Evolutionary conservation across 192 early-diverging fungal species (phyloP).

Genomic region (Mortierella antarctica): DNA sequence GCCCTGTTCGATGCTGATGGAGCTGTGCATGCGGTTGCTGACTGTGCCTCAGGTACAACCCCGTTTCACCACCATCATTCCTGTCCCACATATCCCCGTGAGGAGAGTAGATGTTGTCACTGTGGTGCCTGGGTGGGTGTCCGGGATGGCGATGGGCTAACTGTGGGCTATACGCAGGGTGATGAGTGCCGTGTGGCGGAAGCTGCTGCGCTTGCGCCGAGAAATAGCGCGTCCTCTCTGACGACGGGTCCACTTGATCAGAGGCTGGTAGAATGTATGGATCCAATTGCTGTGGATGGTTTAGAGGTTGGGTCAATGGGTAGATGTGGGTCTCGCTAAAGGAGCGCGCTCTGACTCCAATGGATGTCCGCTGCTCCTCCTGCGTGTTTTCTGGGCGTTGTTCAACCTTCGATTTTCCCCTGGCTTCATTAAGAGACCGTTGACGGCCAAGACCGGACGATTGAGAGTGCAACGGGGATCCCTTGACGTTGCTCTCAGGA

Average conservation of each 20-base stretch:
- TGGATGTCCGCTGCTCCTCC: background rate
- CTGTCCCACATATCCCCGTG: background rate
- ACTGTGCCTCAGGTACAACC: background rate
- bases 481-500: too few relatives aligned
- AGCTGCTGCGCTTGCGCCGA: background rate
- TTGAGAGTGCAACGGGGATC: background rate
- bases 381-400: background rate
- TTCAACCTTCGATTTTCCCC: slow-evolving; percentile 1
- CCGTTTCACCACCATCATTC: background rate
- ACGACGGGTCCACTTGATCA: background rate
- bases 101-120: slow-evolving; percentile 19
- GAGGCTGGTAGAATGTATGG: background rate
- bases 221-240: background rate
- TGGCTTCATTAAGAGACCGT: slow-evolving; percentile 20
- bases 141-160: background rate
- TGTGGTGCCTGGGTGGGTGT: slow-evolving; percentile 18
- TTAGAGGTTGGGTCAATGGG: slow-evolving; percentile 28
- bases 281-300: slow-evolving; percentile 13
- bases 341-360: slow-evolving; percentile 24
- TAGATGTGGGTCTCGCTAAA: slow-evolving; percentile 40
- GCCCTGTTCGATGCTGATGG: background rate
- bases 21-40: background rate
- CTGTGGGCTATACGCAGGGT: too few relatives aligned
- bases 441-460: slow-evolving; percentile 26
- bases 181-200: slow-evolving; percentile 4